Evolutionary conservation across 345 rosid genomes (phyloP), one percentile per base, ranked within the genome.

Genomic region (Iberis pinnata): DNA sequence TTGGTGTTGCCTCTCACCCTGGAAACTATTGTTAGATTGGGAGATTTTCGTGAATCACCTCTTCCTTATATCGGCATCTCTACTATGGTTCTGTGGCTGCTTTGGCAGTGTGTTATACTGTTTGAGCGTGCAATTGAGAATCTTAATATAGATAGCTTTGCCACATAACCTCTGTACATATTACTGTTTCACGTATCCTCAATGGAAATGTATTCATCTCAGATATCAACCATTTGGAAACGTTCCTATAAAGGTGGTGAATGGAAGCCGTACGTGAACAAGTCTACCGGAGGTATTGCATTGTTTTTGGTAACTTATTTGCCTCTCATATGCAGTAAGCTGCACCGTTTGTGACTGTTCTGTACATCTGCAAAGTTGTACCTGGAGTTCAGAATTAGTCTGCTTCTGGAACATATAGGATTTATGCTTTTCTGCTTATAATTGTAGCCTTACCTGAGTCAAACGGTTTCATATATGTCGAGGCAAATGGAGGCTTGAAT

Each of bases 401-500:
- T 43, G 14, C 44, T 58, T 43, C 36, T 47, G 38, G 42, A 43
- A 49, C 46, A 8, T 35, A 36, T 58, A 36, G 19, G n/a, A 3
- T 67, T 8, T 45, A 4, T n/a, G 45, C 45, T 22, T 55, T 52
- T 25, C 50, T 9, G 14, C 59, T 62, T 43, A 8, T 63, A 17
- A 38, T 60, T 80, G 15, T 70, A 88, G 98, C 68, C 11, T 73
- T 93, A 56, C 92, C 92, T n/a, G 97, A 83, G 60, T 93, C 95
- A 18, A 93, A 88, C 67, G 95, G 97, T 74, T 93, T 75, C 73
- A 76, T 93, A 70, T 88, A 79, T 74, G 85, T 93, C 29, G 97
- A 93, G 71, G 99, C 99, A 35, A 88, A 93, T 64, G 99, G 99
- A 63, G 97, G 99, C 57, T 65, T 88, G 57, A 93, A 88, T 78